Evolutionary conservation across 768 basidiomycete genomes (phyloP).

Genomic region (Naganishia randhawae): DNA sequence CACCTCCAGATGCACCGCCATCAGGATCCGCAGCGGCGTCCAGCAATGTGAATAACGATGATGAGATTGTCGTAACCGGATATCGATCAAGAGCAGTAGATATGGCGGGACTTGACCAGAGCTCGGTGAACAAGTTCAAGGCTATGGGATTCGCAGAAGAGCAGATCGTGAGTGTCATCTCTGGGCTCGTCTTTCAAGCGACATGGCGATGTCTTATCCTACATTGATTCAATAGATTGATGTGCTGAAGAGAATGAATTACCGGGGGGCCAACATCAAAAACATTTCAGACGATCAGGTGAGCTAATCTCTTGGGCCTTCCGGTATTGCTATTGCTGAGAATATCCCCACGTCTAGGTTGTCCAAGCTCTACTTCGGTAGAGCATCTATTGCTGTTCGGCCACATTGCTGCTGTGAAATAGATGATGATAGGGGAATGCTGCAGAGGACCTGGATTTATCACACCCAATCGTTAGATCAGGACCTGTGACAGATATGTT

Average conservation of each 20-base stretch:
- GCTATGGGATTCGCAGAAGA: conserved; percentile 72
- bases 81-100: conserved; percentile 53
- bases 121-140: conserved; percentile 80
- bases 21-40: conserved; percentile 19
- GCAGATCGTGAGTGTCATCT: conserved; percentile 67
- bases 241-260: conserved; percentile 79
- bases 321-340: background rate
- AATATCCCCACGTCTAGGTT: background rate
- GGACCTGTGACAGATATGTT: background rate
- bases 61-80: conserved; percentile 50
- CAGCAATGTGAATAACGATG: background rate
- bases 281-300: conserved; percentile 78
- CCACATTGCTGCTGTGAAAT: background rate
- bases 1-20: conserved; percentile 50
- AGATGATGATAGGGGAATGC: background rate
- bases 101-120: conserved; percentile 74
- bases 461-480: background rate
- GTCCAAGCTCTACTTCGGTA: conserved; percentile 19
- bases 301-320: conserved; percentile 36
- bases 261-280: conserved; percentile 73
- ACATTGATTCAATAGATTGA: conserved; percentile 62
- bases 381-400: background rate
- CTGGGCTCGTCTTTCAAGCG: background rate
- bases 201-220: background rate
- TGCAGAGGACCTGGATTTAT: background rate